These are phyloP conservation scores for Trichaptum fuscoviolaceum DNA, from an alignment of 768 basidiomycete genomes.

Conservation along the genomic window DNA sequence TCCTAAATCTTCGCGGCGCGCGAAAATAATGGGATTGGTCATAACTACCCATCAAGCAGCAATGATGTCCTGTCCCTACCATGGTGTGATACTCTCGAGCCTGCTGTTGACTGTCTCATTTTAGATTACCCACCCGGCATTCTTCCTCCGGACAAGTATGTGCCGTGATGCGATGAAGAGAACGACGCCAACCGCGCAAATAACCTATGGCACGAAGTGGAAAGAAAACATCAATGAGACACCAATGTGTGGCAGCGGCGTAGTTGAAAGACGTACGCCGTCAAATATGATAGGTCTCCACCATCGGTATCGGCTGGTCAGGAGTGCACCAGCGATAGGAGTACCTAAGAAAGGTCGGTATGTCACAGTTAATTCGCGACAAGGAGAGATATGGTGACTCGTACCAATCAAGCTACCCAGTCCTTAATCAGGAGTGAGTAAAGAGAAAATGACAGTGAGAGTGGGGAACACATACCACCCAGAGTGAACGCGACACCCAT, in stretches of 20 bases:
- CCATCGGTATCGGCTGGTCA: constrained; percentile 49
- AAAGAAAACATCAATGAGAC: not conserved
- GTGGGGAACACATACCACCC: not conserved
- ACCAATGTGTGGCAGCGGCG: not conserved
- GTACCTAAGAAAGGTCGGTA: constrained; percentile 31
- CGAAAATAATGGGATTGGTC: too few relatives aligned
- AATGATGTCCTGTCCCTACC: not conserved
- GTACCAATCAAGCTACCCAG: constrained; percentile 4
- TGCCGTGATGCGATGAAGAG: not conserved
- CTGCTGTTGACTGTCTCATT: not conserved
- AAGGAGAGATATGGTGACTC: not conserved
- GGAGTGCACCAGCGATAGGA: constrained; percentile 53
- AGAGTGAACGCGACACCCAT: constrained; percentile 5
- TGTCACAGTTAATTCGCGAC: not conserved
- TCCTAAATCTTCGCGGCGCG: too few relatives aligned
- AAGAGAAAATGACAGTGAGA: not conserved
- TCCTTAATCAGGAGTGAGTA: not conserved
- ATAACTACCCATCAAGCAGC: not conserved
- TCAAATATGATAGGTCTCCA: constrained; percentile 53
- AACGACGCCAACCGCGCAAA: not conserved
- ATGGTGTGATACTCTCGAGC: not conserved
- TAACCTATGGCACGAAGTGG: not conserved
- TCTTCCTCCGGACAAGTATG: not conserved
- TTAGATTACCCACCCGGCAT: not conserved
- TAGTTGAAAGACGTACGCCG: constrained; percentile 25